Base-by-base conservation (phyloP, 257 asterid genomes). In the Knoxia roxburghii region DNA sequence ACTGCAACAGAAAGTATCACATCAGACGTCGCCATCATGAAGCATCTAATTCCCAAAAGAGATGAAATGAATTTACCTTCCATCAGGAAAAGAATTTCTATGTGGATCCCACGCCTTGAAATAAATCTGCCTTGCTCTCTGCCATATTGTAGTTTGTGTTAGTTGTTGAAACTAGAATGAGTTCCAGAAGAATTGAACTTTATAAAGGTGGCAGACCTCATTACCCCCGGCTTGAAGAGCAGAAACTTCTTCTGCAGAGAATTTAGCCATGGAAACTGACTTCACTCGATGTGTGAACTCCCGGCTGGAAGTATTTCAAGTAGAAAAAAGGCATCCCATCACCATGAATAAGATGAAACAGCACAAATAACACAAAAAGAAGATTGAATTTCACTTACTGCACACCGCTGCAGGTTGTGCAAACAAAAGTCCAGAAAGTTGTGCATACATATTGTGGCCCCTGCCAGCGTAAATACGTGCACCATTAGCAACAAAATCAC, bases 371-470 rank as follows among this genome's bases (percentile, higher is more conserved):
- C 27, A 17, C 32, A 26, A 0, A 13, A 37, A 21, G 14, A 41
- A 3, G n/a, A 14, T 46, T 0, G 58, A 70, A 60, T 64, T 61
- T 17, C 69, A 93, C 97, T 86, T 81, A 90, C 97, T 93, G 99
- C n/a, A 93, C 87, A 14, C 95, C 97, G 46, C 99, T 90, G 73
- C 97, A 93, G 56, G 65, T 89, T 33, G 97, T 84, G 89, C 99
- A 93, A 41, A 93, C 82, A 67, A 93, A 93, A 33, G 97, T 90
- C 92, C 90, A 88, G 79, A 90, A 93, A 48, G 89, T 88, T 37
- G 95, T 90, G 82, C 99, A 93, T 43, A 86, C 88, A 80, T 93
- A 93, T 72, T 93, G 99, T 30, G 96, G 96, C 71, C 96, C 97
- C 99, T 93, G 88, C 61, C 71, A 24, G 56, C 69, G n/a, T 17